phyloP scores from a whole-genome alignment of 192 early-diverging fungal species.

The Radiomyces spectabilis region DNA sequence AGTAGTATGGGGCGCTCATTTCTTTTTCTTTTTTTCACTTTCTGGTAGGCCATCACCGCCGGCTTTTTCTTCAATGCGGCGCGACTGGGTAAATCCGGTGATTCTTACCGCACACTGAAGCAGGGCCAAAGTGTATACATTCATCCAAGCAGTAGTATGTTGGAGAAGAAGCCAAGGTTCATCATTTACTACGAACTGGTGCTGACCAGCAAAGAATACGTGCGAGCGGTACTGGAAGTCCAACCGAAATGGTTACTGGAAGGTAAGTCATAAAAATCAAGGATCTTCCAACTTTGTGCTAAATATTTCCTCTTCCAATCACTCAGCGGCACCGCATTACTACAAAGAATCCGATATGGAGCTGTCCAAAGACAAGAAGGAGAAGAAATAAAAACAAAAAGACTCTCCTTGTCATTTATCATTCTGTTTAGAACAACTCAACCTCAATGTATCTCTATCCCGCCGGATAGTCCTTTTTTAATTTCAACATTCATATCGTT shows the following conservation, averaged over 20 bases:
- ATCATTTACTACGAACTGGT: conserved; percentile 92
- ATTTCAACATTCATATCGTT: too few relatives aligned
- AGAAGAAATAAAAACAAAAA: too few relatives aligned
- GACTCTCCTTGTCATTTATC: too few relatives aligned
- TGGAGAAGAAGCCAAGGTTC: conserved; percentile 78
- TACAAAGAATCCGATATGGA: conserved; percentile 64
- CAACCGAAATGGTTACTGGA: conserved; percentile 81
- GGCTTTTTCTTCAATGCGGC: conserved; percentile 97
- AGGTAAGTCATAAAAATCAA: conserved; percentile 26
- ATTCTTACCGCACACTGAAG: conserved; percentile 88
- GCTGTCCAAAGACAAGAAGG: too few relatives aligned
- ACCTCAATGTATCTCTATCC: too few relatives aligned
- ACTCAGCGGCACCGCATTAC: conserved; percentile 66
- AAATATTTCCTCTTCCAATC: neutral
- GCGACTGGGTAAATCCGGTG: conserved; percentile 75
- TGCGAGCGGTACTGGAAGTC: conserved; percentile 92
- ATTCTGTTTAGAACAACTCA: too few relatives aligned
- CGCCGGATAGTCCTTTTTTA: too few relatives aligned
- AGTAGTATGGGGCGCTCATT: too few relatives aligned
- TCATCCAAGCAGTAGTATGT: conserved; percentile 82
- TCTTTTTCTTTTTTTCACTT: too few relatives aligned
- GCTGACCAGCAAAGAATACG: conserved; percentile 89
- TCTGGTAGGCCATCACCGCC: conserved; percentile 60
- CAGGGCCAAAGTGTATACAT: conserved; percentile 85
- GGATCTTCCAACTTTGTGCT: neutral